Evolutionary conservation across 345 rosid species (phyloP), one percentile per base, ranked within the genome.

Genomic region (Lepidium didymum): DNA sequence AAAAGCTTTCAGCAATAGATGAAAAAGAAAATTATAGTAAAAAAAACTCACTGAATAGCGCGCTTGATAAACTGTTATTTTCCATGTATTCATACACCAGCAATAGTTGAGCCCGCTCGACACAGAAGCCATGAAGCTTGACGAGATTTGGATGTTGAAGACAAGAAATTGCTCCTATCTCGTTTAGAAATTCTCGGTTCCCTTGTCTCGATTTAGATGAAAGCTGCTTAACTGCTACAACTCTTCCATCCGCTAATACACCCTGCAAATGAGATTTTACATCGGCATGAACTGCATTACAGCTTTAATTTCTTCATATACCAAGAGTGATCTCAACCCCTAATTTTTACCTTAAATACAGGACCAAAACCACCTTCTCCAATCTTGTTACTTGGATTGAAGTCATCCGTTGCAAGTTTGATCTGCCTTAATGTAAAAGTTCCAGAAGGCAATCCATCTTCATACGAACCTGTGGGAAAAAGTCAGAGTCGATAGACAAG

Each of bases 351-450:
- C 87, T 82, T 86, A 75, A 70, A 82, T 1, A 86, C 91, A 42
- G 91, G 63, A 73, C 91, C 88, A 25, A 86, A 86, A 67, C 88
- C 88, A 49, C 91, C 91, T 75, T 82, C 91, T 51, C 91, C 91
- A 3, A 86, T 75, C 72, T 86, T 86, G 73, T 86, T 84, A 49
- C 13, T 36, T 34, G 80, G 31, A 60, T 73, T 79, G 63, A 86
- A 86, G 59, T 86, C 73, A 18, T 77, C 50, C 0, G 91, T 86
- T 37, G 91, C 91, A 69, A 59, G 63, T 62, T 70, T 81, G 43
- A 86, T 86, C 75, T 84, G 85, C 75, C 73, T 77, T 5, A 82
- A 75, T 42, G 86, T 77, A 61, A 84, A 86, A 34, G 69, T 78
- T 45, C 77, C 83, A 36, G 79, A 75, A 25, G 73, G 81, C 36